Conservation (phyloP, 2,329 filamentous ascomycete genomes). For the Exophiala aquamarina region DNA sequence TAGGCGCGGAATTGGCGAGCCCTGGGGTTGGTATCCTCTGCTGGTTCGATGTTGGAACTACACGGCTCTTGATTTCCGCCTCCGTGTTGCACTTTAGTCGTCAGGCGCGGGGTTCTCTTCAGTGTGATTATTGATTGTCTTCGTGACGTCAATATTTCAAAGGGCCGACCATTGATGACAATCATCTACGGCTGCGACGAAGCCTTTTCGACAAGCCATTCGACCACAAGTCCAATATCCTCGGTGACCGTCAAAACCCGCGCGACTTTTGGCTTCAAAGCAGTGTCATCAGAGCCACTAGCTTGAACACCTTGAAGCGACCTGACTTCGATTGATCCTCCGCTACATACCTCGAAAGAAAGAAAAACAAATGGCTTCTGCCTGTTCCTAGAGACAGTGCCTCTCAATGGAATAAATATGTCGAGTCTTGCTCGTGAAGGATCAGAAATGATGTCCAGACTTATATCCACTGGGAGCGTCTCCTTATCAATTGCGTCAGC, state of each 20-base stretch:
- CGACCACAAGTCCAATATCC: conserved; percentile 44
- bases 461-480: conserved; percentile 22
- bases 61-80: no score
- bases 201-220: conserved; percentile 38
- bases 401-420: conserved; percentile 18
- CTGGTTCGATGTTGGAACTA: no score
- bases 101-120: no score
- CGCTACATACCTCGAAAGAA: conserved; percentile 39
- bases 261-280: conserved; percentile 37
- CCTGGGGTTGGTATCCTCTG: no score
- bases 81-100: no score
- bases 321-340: conserved; percentile 41
- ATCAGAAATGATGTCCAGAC: conserved; percentile 24
- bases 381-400: not conserved
- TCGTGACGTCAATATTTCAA: no score
- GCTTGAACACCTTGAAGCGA: conserved; percentile 38
- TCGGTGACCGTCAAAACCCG: conserved; percentile 44
- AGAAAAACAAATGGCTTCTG: conserved; percentile 16
- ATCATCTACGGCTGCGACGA: no score
- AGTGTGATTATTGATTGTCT: no score
- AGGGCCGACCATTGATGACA: no score
- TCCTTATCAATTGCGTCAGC: conserved; percentile 1
- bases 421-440: conserved; percentile 20
- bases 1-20: no score
- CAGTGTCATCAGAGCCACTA: conserved; percentile 24